Percentiles rank a stretch among this genome's conserved stretches.
Evolutionary conservation across 2,329 filamentous ascomycete genomes (phyloP).

Genomic region (Alternaria arbusti): DNA sequence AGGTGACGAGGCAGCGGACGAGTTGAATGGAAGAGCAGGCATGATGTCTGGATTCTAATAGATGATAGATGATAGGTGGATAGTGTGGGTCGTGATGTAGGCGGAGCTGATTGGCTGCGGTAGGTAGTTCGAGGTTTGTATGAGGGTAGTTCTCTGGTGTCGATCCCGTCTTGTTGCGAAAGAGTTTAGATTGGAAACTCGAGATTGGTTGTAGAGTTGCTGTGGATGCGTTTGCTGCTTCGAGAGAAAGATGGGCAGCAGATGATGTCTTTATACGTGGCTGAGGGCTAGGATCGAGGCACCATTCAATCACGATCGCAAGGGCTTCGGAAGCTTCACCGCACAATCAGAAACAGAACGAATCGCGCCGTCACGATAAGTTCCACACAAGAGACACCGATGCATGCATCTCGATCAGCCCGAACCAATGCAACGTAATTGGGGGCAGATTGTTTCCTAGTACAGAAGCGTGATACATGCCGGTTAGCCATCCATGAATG

Average conservation of each 20-base stretch:
- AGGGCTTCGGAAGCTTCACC: slow-evolving; percentile 29
- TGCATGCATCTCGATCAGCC: slow-evolving; percentile 43
- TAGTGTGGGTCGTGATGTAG: background rate
- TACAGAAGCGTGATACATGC: slow-evolving; percentile 29
- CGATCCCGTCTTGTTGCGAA: slow-evolving; percentile 32
- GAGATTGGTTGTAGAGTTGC: slow-evolving; percentile 27
- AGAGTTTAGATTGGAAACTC: slow-evolving; percentile 25
- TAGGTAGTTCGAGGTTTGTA: slow-evolving; percentile 33
- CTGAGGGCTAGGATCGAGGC: slow-evolving; percentile 14
- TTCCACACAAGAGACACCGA: slow-evolving; percentile 34
- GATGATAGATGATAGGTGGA: slow-evolving; percentile 3
- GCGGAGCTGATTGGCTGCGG: slow-evolving; percentile 13
- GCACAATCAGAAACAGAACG: slow-evolving; percentile 38
- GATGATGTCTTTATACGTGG: slow-evolving; percentile 39
- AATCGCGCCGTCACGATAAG: slow-evolving; percentile 36
- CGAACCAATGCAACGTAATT: slow-evolving; percentile 35
- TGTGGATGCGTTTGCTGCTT: slow-evolving; percentile 33
- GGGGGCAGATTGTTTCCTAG: slow-evolving; percentile 34
- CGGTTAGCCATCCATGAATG: slow-evolving; percentile 12
- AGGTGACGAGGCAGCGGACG: slow-evolving; percentile 41
- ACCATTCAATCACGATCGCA: slow-evolving; percentile 25
- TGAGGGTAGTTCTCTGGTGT: slow-evolving; percentile 40
- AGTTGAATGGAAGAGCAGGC: slow-evolving; percentile 47
- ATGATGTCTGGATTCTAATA: slow-evolving; percentile 34
- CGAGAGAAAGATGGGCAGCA: slow-evolving; percentile 28